Percentiles rank a stretch among this genome's conserved stretches.
These are phyloP conservation scores for Prunus kanzakura DNA, from an alignment of 306 rosid species.

Conservation along the genomic window DNA sequence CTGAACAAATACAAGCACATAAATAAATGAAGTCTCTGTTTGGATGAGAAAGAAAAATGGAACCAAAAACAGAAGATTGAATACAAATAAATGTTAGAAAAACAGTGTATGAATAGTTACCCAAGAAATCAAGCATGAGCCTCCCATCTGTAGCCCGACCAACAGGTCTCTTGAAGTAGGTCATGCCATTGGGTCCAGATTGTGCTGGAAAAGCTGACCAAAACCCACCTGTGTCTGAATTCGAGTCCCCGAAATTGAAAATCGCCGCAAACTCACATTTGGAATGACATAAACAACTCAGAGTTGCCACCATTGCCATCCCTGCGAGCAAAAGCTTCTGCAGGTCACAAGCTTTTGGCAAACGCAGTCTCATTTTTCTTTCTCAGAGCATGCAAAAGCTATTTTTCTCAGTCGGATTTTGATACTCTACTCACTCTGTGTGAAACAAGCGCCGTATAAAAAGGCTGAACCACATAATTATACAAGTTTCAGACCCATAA, in stretches of 20 bases:
- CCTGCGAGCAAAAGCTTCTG: slow-evolving; percentile 11
- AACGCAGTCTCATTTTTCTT: not conserved
- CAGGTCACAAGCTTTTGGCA: not conserved
- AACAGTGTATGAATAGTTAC: slow-evolving; percentile 27
- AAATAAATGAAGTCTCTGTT: not conserved
- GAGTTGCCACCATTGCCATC: slow-evolving; percentile 16
- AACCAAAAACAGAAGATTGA: not conserved
- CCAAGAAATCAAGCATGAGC: slow-evolving; percentile 68
- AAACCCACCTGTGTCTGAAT: slow-evolving; percentile 64
- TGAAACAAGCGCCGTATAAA: not conserved
- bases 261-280: slow-evolving; percentile 64
- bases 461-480: not conserved
- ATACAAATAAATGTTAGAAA: not conserved
- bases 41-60: not conserved
- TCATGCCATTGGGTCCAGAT: slow-evolving; percentile 58
- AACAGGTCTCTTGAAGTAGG: slow-evolving; percentile 59
- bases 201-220: slow-evolving; percentile 72
- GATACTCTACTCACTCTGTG: slow-evolving; percentile 2
- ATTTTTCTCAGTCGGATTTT: not conserved
- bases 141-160: slow-evolving; percentile 89
- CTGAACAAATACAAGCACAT: not conserved
- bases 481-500: not conserved
- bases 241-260: slow-evolving; percentile 81
- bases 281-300: slow-evolving; percentile 7
- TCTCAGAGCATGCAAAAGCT: no score